Percentiles rank a stretch among this genome's conserved stretches.
These are phyloP conservation scores for Daldinia bambusicola DNA, from an alignment of 495 filamentous ascomycete species.

Conservation along the genomic window DNA sequence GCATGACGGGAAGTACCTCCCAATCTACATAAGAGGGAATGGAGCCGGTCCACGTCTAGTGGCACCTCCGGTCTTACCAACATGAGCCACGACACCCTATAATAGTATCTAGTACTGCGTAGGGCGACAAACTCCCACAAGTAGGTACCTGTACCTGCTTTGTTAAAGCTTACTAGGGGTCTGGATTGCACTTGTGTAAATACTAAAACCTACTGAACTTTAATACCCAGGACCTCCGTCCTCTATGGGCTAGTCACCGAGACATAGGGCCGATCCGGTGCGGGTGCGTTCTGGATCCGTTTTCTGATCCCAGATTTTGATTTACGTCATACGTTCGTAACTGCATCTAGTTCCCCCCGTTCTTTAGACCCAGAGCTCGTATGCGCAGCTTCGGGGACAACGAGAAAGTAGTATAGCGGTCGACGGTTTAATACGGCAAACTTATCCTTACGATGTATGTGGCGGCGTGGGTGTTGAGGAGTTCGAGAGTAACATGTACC, in stretches of 20 bases:
- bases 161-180: background rate
- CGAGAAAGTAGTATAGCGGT: slow-evolving; percentile 32
- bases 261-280: slow-evolving; percentile 17
- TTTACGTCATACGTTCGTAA: slow-evolving; percentile 38
- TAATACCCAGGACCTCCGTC: background rate
- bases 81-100: background rate
- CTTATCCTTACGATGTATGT: slow-evolving; percentile 18
- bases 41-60: slow-evolving; percentile 15
- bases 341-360: background rate
- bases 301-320: slow-evolving; percentile 5
- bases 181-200: slow-evolving; percentile 15
- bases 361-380: slow-evolving; percentile 21
- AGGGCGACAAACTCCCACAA: slow-evolving; percentile 3
- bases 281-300: slow-evolving; percentile 22
- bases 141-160: slow-evolving; percentile 7
- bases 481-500: slow-evolving; percentile 10
- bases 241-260: slow-evolving; percentile 18
- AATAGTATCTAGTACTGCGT: slow-evolving; percentile 9
- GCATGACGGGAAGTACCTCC: background rate
- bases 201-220: background rate
- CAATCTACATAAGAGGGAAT: slow-evolving; percentile 3
- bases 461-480: slow-evolving; percentile 12
- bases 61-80: slow-evolving; percentile 15
- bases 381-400: slow-evolving; percentile 12
- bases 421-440: background rate